A percentile compares a stretch with the other conserved stretches of the same genome.
Evolutionary conservation across 2,329 filamentous ascomycete species (phyloP).

Genomic region (Verruconis gallopava): DNA sequence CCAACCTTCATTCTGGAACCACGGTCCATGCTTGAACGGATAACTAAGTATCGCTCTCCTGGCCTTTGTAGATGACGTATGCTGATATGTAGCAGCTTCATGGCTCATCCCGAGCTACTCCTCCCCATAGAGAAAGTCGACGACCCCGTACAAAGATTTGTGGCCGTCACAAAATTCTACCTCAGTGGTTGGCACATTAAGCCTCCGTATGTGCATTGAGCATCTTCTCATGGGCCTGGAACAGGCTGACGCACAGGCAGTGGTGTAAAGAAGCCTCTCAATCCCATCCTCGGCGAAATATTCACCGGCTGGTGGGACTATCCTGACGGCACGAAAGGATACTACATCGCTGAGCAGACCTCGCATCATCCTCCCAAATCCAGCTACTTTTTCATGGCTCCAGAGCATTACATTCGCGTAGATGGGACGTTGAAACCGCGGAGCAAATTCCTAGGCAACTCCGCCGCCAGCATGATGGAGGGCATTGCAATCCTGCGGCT

Average conservation of each 20-base stretch:
- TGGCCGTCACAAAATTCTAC: slow-evolving; percentile 96
- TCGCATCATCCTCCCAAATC: slow-evolving; percentile 98
- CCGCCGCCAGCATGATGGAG: slow-evolving; percentile 96
- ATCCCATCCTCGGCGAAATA: slow-evolving; percentile 88
- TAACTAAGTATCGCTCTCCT: slow-evolving; percentile 63
- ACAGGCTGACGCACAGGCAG: slow-evolving; percentile 31
- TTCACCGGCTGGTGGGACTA: slow-evolving; percentile 96
- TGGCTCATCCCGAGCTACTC: slow-evolving; percentile 95
- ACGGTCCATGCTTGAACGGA: slow-evolving; percentile 93
- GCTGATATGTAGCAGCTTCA: slow-evolving; percentile 54
- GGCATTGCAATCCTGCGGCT: slow-evolving; percentile 79
- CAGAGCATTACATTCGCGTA: slow-evolving; percentile 84
- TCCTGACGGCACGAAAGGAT: slow-evolving; percentile 68
- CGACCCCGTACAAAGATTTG: slow-evolving; percentile 78
- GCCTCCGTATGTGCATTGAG: slow-evolving; percentile 58
- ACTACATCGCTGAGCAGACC: slow-evolving; percentile 95
- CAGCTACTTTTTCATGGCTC: slow-evolving; percentile 97
- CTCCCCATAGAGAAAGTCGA: slow-evolving; percentile 78
- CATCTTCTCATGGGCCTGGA: neutral
- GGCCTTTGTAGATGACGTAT: slow-evolving; percentile 11
- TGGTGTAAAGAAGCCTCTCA: slow-evolving; percentile 95
- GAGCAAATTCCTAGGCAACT: slow-evolving; percentile 93
- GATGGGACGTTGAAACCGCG: slow-evolving; percentile 91
- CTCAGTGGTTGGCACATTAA: slow-evolving; percentile 98
- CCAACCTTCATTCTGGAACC: slow-evolving; percentile 98